Evolutionary conservation across 345 rosid species (phyloP), one percentile per base, ranked within the genome.

Genomic region (Clausena lansium): DNA sequence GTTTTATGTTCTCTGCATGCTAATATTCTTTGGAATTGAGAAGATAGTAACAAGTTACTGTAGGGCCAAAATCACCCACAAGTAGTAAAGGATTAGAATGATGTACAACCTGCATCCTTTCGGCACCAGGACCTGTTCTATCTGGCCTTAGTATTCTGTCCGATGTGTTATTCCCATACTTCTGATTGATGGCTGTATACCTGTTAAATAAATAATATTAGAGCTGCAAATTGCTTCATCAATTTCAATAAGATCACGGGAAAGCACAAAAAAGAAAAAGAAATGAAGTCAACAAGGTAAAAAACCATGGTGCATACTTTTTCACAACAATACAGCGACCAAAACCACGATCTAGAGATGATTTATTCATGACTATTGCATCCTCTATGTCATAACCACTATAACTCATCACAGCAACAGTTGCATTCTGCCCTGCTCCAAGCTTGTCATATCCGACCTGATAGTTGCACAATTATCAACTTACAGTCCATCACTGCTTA

Each of bases 351-450:
- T 95, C 99, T 25, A 95, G 85, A 82, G 97, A 95, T 59, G 98
- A 81, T 84, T 95, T 93, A 86, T 95, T 95, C 99, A 93, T 95
- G 75, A 95, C 98, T 72, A 95, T 95, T 47, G 99, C 98, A 78
- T 95, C 98, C 84, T 95, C 98, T 84, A 93, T 95, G 86, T 95
- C 99, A 79, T 95, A 95, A 78, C 99, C 99, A 86, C 89, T 90
- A 78, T 91, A 88, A 84, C 98, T 93, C 94, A 92, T 93, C 60
- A 95, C 99, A 76, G 97, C 97, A 89, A 95, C 96, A 74, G 96
- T 95, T 72, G 98, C 99, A 89, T 95, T 95, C 83, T 95, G 97
- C 81, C 99, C 99, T 75, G 98, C 99, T 79, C 99, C 98, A 81
- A 95, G 99, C 84, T 95, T 93, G 84, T 95, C 99, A 71, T 90